A percentile compares a stretch with the other conserved stretches of the same genome.
phyloP scores from a whole-genome alignment of 768 basidiomycete species.

The Agaricus subrufescens region DNA sequence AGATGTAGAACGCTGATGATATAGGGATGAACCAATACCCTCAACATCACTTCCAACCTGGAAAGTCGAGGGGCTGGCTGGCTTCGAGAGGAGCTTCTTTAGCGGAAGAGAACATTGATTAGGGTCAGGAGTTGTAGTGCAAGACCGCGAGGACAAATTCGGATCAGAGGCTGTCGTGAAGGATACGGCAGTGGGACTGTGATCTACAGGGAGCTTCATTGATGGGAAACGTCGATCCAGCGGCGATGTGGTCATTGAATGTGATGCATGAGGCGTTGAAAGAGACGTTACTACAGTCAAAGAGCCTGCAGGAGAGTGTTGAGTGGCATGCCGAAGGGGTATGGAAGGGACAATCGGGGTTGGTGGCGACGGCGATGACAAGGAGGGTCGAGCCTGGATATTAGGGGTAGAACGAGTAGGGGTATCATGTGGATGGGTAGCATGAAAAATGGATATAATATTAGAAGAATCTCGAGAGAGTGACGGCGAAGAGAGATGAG shows the following conservation, averaged over 20 bases:
- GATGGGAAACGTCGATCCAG: slow-evolving; percentile 1
- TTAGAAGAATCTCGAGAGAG: slow-evolving; percentile 5
- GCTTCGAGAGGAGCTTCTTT: slow-evolving; percentile 4
- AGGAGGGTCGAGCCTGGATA: neutral
- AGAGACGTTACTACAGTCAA: neutral
- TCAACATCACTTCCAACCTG: neutral
- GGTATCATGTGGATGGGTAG: neutral
- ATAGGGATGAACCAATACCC: neutral
- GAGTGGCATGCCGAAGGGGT: slow-evolving; percentile 8
- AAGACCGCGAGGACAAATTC: neutral
- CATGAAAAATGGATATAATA: neutral
- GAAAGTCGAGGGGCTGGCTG: neutral
- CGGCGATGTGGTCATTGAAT: neutral
- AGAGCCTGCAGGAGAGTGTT: neutral
- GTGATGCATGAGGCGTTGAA: neutral
- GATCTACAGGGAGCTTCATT: neutral
- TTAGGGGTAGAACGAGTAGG: neutral
- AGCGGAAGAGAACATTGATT: neutral
- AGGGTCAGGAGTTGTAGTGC: neutral
- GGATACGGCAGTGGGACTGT: neutral
- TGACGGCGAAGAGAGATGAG: neutral
- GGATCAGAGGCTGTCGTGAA: slow-evolving; percentile 4
- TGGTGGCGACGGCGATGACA: slow-evolving; percentile 8
- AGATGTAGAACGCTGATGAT: neutral
- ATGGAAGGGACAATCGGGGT: slow-evolving; percentile 9